Evolutionary conservation across 306 rosid species (phyloP).

Genomic region (Hippophae tibetana): DNA sequence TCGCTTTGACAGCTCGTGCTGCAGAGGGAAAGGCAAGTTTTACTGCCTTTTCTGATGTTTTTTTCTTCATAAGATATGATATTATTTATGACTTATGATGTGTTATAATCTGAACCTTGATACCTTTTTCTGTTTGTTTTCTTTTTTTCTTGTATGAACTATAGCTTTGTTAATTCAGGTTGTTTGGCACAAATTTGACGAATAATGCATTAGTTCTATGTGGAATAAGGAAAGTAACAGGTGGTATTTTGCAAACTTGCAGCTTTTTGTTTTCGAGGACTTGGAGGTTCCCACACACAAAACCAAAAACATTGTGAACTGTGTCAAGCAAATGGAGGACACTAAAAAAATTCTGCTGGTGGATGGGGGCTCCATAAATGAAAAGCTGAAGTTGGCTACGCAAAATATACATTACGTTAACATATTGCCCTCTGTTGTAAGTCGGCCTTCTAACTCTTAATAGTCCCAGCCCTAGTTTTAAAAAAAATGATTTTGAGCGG

Average conservation of each 20-base stretch:
- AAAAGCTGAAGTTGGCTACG: conserved; percentile 77
- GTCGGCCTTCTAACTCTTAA: conserved; percentile 23
- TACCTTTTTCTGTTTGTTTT: no score
- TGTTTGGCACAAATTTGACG: background rate
- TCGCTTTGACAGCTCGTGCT: conserved; percentile 84
- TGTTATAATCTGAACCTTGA: no score
- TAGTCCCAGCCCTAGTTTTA: background rate
- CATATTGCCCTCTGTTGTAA: conserved; percentile 73
- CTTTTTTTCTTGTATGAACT: background rate
- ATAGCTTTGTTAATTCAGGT: background rate
- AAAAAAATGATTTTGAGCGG: conserved; percentile 4
- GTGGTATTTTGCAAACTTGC: conserved; percentile 17
- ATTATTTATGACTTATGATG: no score
- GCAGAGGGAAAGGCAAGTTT: conserved; percentile 94
- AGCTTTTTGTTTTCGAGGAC: conserved; percentile 84
- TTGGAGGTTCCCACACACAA: conserved; percentile 79
- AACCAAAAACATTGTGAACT: conserved; percentile 65
- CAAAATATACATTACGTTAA: conserved; percentile 89
- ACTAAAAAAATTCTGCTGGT: conserved; percentile 67
- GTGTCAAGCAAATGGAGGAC: conserved; percentile 50
- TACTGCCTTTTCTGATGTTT: background rate
- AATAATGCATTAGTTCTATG: background rate
- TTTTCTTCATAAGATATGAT: no score
- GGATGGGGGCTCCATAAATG: conserved; percentile 58
- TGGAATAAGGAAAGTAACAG: conserved; percentile 12